Conservation (phyloP, 768 basidiomycete species). For the Cystobasidiopsis lactophilus region DNA sequence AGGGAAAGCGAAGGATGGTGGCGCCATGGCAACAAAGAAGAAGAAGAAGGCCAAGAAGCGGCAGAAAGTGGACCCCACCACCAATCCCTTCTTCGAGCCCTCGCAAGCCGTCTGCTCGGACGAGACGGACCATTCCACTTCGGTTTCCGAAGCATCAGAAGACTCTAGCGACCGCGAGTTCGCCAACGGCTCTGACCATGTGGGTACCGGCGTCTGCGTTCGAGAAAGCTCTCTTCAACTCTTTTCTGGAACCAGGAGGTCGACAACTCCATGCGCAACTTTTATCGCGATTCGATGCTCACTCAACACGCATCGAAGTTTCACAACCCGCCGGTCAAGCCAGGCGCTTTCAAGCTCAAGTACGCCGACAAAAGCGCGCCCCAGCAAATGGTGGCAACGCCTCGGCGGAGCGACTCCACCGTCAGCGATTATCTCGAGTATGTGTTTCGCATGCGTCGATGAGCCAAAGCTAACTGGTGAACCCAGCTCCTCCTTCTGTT, state of each 20-base stretch:
- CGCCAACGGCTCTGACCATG: not conserved
- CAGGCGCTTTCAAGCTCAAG: not conserved
- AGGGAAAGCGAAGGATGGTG: not conserved
- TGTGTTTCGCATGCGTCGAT: no score
- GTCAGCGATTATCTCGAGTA: no score
- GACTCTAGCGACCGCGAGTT: not conserved
- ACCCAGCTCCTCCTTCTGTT: no score
- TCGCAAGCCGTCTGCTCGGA: not conserved
- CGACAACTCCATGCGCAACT: not conserved
- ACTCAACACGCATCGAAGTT: not conserved
- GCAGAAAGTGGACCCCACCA: not conserved
- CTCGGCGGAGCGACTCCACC: no score
- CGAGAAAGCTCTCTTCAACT: no score
- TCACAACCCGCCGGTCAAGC: not conserved
- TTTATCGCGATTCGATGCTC: not conserved
- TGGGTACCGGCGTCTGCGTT: no score
- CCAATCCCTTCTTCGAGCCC: not conserved
- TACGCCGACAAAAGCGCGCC: no score
- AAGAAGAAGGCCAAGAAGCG: not conserved
- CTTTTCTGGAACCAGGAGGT: no score
- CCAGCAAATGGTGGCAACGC: no score
- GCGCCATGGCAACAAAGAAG: not conserved
- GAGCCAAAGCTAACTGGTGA: no score
- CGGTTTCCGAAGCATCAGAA: not conserved
- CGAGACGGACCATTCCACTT: not conserved